Percentiles rank a stretch among this genome's conserved stretches.
Conservation (phyloP, 805 yeast genomes). For the Yamadazyma phyllophila region DNA sequence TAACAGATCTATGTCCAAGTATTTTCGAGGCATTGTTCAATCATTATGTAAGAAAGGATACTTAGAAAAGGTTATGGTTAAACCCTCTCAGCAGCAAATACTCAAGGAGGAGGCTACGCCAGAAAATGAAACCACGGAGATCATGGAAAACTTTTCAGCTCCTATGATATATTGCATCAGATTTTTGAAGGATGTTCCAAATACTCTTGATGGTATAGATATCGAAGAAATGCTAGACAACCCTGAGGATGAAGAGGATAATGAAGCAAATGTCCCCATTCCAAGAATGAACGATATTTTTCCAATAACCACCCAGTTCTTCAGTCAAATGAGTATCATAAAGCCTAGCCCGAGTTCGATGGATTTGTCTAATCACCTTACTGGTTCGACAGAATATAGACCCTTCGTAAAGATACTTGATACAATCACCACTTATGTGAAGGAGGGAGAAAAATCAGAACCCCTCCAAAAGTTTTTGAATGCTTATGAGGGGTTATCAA, state of each 20-base stretch:
- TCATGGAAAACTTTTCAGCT: conserved; percentile 6
- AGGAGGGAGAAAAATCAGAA: conserved; percentile 26
- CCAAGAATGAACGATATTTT: conserved; percentile 51
- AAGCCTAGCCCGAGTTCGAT: conserved; percentile 58
- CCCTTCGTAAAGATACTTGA: conserved; percentile 54
- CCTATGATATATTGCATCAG: conserved; percentile 36
- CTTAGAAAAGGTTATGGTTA: conserved; percentile 52
- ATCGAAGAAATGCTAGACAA: conserved; percentile 19
- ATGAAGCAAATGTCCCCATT: conserved; percentile 9
- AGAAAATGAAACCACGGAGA: conserved; percentile 5
- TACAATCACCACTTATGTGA: conserved; percentile 38
- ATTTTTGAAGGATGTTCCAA: conserved; percentile 45
- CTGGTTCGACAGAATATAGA: conserved; percentile 55
- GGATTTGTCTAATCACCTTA: conserved; percentile 46
- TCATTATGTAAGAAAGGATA: conserved; percentile 45
- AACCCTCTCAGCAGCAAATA: conserved; percentile 5
- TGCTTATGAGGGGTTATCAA: conserved; percentile 23
- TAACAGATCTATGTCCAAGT: conserved; percentile 36
- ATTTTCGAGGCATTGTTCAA: conserved; percentile 48
- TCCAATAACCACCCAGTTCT: conserved; percentile 66
- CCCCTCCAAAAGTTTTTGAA: conserved; percentile 22
- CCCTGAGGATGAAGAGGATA: conserved; percentile 25
- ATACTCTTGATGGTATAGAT: conserved; percentile 35
- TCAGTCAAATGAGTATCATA: conserved; percentile 41
- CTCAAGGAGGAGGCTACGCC: neutral